Base-by-base conservation (phyloP, 2,329 filamentous ascomycete genomes). In the Paracoccidioides lutzii region DNA sequence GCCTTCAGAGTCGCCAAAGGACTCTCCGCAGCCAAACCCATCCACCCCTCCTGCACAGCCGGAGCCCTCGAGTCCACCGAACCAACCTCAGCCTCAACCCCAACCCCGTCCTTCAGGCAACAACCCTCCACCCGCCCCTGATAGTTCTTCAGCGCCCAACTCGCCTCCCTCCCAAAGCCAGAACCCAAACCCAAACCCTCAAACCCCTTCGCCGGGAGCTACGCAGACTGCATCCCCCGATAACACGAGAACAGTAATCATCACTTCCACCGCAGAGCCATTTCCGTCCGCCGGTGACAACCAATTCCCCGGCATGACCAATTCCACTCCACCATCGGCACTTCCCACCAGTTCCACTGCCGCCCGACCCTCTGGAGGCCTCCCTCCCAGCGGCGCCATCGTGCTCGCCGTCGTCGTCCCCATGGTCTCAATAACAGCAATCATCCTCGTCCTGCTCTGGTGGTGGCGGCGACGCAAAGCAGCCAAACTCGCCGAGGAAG, bases 351-450 rank as follows among this genome's bases (percentile, higher is more conserved):
- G 63, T 4, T 62, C 66, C 40, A 55, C 64, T 22, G 63, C 61
- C 5, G 55, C 60, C 33, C 59, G 63, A 35, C 62, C 62, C 41
- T 66, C 64, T 9, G 55, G 60, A 38, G 73, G 74, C 14, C 67
- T 76, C 7, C 71, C 72, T 9, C 63, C 71, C 4, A 68, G 79
- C 38, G 85, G 85, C 50, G 90, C 81, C 62, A 95, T 95, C 59
- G 91, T 93, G 6, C 84, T 97, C 52, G 91, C 90, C 3, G 93
- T 98, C 0, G 89, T 96, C 5, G 87, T 97, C 1, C 93, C 93
- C 4, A 91, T 98, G 51, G 89, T 84, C 0, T 89, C 85, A 1
- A 89, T 97, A 41, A 89, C 88, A 1, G 71, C 95, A 15, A 77
- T 97, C 28, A 82, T 91, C 2, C 71, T 91, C 7, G 82, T 81